Base-by-base conservation (phyloP, 768 basidiomycete genomes). In the Kwoniella mangroviensis region DNA sequence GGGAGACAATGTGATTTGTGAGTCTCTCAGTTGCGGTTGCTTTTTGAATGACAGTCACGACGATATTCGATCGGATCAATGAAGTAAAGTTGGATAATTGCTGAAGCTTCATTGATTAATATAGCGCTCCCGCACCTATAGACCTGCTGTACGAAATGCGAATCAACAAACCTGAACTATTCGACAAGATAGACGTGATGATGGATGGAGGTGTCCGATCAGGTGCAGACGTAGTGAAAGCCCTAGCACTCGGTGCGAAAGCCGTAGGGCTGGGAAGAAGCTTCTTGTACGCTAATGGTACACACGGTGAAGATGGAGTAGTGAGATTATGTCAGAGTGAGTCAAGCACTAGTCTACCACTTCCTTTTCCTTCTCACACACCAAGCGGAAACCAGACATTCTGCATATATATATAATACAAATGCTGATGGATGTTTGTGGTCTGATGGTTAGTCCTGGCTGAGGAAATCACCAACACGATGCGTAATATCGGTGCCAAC, bases 211-310 rank as follows among this genome's bases (percentile, higher is more conserved):
- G 92, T 26, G 84, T 93, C 41, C 86, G 86, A 54, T 88, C 92
- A 43, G 93, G 93, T 26, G 93, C 92, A 63, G 94, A 96, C 83
- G 90, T 95, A 21, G 85, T 97, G 53, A 97, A 96, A 82, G 94
- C 94, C 0, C 84, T 96, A 10, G 95, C 93, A 76, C 85, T 97
- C 4, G 84, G 84, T 55, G 84, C 84, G 11, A 84, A 82, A 55
- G 84, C 81, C 52, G 84, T 84, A 0, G 83, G 82, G 6, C 53
- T 84, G 12, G 84, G 84, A 40, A 73, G 84, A 28, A 81, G 82
- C 54, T 84, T 85, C 73, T 78, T 85, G 68, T 85, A 83, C 71
- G 83, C 84, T 11, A 83, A 83, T 63, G 80, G 84, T 10, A 83
- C 81, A 4, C 84, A 84, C 71, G 85, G 84, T 13, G 78, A 85